Base-by-base conservation (phyloP, 352 stramenopile genomes). In the Blastocystis sp. region DNA sequence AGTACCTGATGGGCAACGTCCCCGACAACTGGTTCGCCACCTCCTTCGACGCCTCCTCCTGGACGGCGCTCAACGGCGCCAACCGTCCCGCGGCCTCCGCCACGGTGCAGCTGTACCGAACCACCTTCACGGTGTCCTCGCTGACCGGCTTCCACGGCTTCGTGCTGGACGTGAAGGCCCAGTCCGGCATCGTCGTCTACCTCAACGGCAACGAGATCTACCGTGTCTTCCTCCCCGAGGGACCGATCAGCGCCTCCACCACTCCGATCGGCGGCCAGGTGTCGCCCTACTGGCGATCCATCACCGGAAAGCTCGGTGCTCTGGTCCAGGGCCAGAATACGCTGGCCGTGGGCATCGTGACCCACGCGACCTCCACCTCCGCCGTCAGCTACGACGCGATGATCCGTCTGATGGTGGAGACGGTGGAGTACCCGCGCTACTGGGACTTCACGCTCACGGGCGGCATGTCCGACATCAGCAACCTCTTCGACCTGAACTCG, bases 31-130 rank as follows among this genome's bases (percentile, higher is more conserved):
- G 62, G 62, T 69, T 1, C 40, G 14, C 62, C 40, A 45, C 62
- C 40, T 69, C 62, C 40, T 69, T 69, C 40, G 62, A 69, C 40
- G 1, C 28, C 40, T 69, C 62, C 7, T 69, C 62, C 28, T 69
- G 62, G 62, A 69, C 62, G 7, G 11, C 62, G 6, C 40, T 69
- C 62, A 1, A 7, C 40, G 28, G 14, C 7, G 14, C 28, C 7
- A 17, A 7, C 7, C 40, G 28, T 45, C 62, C 62, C 40, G 11
- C 28, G 7, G 7, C 62, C 40, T 45, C 62, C 14, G 40, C 7
- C 7, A 69, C 6, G 28, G 14, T 69, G 7, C 28, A 45, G 40
- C 40, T 69, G 7, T 69, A 45, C 28, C 6, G 62, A 69, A 69
- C 7, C 28, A 69, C 62, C 28, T 69, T 69, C 62, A 69, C 62